Base-by-base conservation (phyloP, 2,329 filamentous ascomycete genomes). In the Bipolaris bicolor region DNA sequence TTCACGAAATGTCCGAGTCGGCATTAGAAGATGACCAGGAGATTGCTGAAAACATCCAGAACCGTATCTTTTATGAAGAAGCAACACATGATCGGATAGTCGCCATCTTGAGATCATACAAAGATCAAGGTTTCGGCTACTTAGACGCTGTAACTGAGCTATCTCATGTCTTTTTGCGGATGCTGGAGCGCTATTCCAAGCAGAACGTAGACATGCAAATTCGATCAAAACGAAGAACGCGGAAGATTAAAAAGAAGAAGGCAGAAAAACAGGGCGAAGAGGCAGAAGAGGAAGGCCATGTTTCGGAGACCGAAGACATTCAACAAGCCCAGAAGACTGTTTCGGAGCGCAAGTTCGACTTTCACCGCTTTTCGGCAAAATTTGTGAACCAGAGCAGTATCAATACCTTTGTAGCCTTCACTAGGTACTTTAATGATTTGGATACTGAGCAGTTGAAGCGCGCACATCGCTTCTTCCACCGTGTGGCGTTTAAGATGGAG, bases 11-110 rank as follows among this genome's bases (percentile, higher is more conserved):
- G 93, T 83, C 88, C 1, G 87, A 90, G 45, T 95, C 91, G 1
- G 84, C 86, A 0, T 84, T 91, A 29, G 93, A 97, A 61, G 93
- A 97, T n/a, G 91, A 99, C 65, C 90, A 96, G 71, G 95, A 98
- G 67, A 98, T 99, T 73, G 94, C 95, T 0, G 94, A 99, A 73
- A 99, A 99, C 67, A 97, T 96, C 11, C 86, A 97, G 50, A 96
- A 90, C 68, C 91, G 94, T 60, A 91, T 99, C n/a, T 99, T 99
- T 75, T 99, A 99, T 78, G 95, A 99, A 76, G 92, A 98, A 71
- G 86, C 91, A 0, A 97, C 93, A 0, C 93, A 99, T 70, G 94
- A 99, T 60, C 84, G 90, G 22, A 86, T 99, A 49, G 85, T 94
- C 29, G 86, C 88, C 57, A 90, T 97, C 51, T 83, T 94, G 1